Evolutionary conservation across 345 rosid species (phyloP).

Genomic region (Syzygium oleosum): DNA sequence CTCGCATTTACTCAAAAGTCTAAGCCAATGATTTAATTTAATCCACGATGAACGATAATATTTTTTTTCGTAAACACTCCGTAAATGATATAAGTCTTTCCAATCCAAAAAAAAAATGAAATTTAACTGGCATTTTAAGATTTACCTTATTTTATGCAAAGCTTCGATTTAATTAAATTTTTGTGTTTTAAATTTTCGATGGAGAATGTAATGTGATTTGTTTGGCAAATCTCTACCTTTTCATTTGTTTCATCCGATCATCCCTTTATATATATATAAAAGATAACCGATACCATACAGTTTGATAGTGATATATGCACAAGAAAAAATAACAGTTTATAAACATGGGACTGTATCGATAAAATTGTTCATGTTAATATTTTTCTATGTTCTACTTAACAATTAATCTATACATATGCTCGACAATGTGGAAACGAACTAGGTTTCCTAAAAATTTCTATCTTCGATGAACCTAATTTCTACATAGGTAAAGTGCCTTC

Average conservation of each 20-base stretch:
- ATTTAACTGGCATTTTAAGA: not conserved
- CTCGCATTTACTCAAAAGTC: not conserved
- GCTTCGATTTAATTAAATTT: not conserved
- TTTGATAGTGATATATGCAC: not conserved
- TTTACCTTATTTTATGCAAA: not conserved
- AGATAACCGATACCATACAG: rapidly evolving
- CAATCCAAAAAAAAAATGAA: not conserved
- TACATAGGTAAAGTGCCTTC: not conserved
- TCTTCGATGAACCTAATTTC: not conserved
- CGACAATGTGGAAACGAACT: not conserved
- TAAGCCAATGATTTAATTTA: not conserved
- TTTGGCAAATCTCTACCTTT: not conserved
- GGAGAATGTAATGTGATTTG: not conserved
- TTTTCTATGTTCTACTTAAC: no score
- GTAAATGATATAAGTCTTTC: not conserved
- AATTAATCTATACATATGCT: not conserved
- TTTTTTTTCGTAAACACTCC: rapidly evolving
- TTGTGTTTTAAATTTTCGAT: not conserved
- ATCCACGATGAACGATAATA: not conserved
- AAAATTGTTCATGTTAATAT: not conserved
- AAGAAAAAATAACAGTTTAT: not conserved
- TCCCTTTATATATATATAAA: not conserved
- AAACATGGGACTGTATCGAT: not conserved
- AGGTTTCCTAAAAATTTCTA: not conserved
- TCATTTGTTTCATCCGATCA: not conserved